Conservation (phyloP, 2,329 filamentous ascomycete genomes). For the Penicillium brevicompactum region DNA sequence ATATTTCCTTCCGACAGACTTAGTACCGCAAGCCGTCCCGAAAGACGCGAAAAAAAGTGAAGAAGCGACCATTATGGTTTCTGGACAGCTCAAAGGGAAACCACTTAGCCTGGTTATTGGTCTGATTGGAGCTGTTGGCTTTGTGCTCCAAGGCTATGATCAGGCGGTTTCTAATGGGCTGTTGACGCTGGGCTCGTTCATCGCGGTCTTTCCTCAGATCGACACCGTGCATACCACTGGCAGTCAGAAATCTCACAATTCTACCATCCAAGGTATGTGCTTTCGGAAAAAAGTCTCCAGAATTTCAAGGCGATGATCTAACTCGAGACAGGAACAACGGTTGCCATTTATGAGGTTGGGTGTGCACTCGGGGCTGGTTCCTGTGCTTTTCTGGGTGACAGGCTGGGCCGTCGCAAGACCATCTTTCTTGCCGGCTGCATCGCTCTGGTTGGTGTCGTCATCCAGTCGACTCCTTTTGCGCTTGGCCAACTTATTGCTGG, state of each 20-base stretch:
- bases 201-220: slow-evolving; percentile 18
- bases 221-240: slow-evolving; percentile 18
- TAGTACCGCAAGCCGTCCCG: background rate
- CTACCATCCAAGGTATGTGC: slow-evolving; percentile 19
- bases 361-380: slow-evolving; percentile 22
- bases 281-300: background rate
- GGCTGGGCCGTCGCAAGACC: slow-evolving; percentile 20
- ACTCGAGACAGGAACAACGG: slow-evolving; percentile 18
- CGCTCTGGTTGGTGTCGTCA: slow-evolving; percentile 15
- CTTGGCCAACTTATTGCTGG: slow-evolving; percentile 9
- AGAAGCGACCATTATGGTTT: background rate
- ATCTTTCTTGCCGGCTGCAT: slow-evolving; percentile 20
- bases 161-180: slow-evolving; percentile 21
- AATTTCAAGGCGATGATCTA: background rate
- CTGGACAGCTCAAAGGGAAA: slow-evolving; percentile 14
- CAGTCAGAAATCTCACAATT: slow-evolving; percentile 16
- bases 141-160: slow-evolving; percentile 21
- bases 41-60: background rate
- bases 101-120: slow-evolving; percentile 17
- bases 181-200: slow-evolving; percentile 19
- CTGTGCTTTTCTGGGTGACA: slow-evolving; percentile 17
- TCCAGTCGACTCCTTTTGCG: slow-evolving; percentile 19
- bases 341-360: slow-evolving; percentile 29
- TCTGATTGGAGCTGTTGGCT: slow-evolving; percentile 18
- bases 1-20: background rate